Percentiles rank a stretch among this genome's conserved stretches.
Conservation (phyloP, 345 rosid species). For the Salix suchowensis region DNA sequence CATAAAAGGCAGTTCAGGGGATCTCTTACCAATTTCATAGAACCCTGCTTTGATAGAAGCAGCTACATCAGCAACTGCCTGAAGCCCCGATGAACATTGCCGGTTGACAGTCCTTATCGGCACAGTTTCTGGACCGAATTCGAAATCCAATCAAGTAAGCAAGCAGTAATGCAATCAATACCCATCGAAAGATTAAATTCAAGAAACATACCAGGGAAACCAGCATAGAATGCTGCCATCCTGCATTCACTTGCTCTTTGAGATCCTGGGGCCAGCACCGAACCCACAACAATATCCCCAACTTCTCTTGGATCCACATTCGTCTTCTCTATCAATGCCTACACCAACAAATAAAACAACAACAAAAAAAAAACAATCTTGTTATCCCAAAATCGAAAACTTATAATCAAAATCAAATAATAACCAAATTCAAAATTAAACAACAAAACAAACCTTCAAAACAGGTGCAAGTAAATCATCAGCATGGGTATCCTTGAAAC, state of each 20-base stretch:
- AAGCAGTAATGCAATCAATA: background rate
- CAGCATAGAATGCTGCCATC: slow-evolving; percentile 98
- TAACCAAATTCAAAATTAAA: background rate
- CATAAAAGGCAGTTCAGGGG: background rate
- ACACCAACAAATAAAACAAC: slow-evolving; percentile 9
- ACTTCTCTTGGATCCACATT: slow-evolving; percentile 80
- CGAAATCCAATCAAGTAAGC: background rate
- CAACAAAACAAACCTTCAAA: slow-evolving; percentile 41
- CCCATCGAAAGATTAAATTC: background rate
- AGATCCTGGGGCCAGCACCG: slow-evolving; percentile 84
- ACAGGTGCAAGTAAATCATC: slow-evolving; percentile 87
- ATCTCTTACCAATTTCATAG: slow-evolving; percentile 76
- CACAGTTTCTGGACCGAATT: slow-evolving; percentile 56
- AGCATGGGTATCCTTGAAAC: slow-evolving; percentile 85
- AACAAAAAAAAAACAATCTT: background rate
- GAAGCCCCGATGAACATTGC: slow-evolving; percentile 96
- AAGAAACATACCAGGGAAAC: slow-evolving; percentile 65
- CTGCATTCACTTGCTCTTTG: slow-evolving; percentile 91
- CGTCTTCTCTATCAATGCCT: slow-evolving; percentile 86
- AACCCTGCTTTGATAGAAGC: slow-evolving; percentile 95
- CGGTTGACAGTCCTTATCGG: slow-evolving; percentile 87
- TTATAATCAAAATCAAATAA: background rate
- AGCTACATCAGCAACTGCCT: slow-evolving; percentile 98
- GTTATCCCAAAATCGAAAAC: background rate
- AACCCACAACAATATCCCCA: slow-evolving; percentile 96